A percentile compares a stretch with the other conserved stretches of the same genome.
Conservation (phyloP, 768 basidiomycete species). For the Termitomyces sp. region DNA sequence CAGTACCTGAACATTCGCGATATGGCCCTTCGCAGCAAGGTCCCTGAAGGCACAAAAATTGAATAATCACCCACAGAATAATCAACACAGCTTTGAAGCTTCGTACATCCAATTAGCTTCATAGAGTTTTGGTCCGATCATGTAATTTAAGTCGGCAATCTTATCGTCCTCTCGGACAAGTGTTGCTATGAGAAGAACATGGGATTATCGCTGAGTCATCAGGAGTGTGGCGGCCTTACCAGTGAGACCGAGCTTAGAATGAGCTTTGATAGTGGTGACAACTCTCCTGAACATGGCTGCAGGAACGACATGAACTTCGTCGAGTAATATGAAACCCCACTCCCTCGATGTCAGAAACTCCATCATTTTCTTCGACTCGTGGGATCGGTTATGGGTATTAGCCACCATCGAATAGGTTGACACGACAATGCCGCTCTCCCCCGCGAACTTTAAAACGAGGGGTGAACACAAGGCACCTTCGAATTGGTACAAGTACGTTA, state of each 20-base stretch:
- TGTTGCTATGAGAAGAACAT: slow-evolving; percentile 59
- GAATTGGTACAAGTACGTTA: slow-evolving; percentile 25
- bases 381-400: slow-evolving; percentile 97
- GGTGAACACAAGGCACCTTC: slow-evolving; percentile 6
- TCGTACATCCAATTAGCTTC: slow-evolving; percentile 98
- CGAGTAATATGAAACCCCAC: slow-evolving; percentile 97
- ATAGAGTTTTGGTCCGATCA: slow-evolving; percentile 99
- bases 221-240: slow-evolving; percentile 43
- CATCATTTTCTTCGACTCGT: slow-evolving; percentile 99
- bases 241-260: slow-evolving; percentile 96
- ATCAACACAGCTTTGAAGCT: slow-evolving; percentile 7
- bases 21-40: slow-evolving; percentile 97
- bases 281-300: slow-evolving; percentile 98
- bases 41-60: slow-evolving; percentile 46
- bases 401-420: slow-evolving; percentile 99
- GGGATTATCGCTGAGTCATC: background rate
- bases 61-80: slow-evolving; percentile 12
- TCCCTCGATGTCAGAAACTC: slow-evolving; percentile 97
- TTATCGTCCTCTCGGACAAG: slow-evolving; percentile 99
- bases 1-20: slow-evolving; percentile 96
- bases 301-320: slow-evolving; percentile 98
- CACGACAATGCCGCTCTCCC: slow-evolving; percentile 96
- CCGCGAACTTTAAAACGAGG: slow-evolving; percentile 67
- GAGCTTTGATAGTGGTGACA: slow-evolving; percentile 97
- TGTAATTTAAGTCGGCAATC: slow-evolving; percentile 96